Conservation (phyloP, 2,329 filamentous ascomycete species). For the Fusarium staphyleae region DNA sequence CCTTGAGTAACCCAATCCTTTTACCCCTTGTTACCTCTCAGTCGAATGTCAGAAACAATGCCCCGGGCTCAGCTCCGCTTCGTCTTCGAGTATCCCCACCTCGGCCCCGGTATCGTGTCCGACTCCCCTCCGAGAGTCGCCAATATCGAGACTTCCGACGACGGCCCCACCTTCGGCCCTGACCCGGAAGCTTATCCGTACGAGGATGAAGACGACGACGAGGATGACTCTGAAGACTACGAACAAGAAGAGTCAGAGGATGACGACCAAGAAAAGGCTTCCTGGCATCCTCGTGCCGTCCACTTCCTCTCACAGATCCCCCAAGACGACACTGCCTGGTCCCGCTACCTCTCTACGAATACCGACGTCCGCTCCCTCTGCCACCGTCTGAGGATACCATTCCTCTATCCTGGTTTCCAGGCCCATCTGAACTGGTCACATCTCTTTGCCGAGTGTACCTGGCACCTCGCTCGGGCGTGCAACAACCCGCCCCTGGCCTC, state of each 20-base stretch:
- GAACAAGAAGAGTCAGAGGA: background rate
- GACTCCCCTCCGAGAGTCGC: background rate
- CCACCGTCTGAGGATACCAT: slow-evolving; percentile 7
- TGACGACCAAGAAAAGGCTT: background rate
- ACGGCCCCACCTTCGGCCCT: background rate
- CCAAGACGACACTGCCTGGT: slow-evolving; percentile 16
- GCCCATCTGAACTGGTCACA: slow-evolving; percentile 1
- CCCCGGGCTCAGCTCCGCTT: background rate
- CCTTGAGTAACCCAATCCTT: background rate
- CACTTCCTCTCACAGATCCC: slow-evolving; percentile 19
- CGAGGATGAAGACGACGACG: background rate
- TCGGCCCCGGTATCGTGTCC: slow-evolving; percentile 5
- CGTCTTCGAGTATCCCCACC: slow-evolving; percentile 11
- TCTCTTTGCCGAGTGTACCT: slow-evolving; percentile 16
- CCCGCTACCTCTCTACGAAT: slow-evolving; percentile 16
- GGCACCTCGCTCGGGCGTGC: slow-evolving; percentile 2
- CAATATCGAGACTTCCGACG: background rate
- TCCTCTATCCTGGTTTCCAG: background rate
- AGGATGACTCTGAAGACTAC: background rate
- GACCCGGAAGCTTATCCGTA: background rate
- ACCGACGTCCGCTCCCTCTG: slow-evolving; percentile 5
- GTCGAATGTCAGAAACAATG: background rate
- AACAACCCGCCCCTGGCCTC: slow-evolving; percentile 10
- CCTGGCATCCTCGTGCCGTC: slow-evolving; percentile 18
- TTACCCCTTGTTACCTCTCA: background rate